Evolutionary conservation across 768 basidiomycete species (phyloP), one percentile per base, ranked within the genome.

Genomic region (Suillus cothurnatus): DNA sequence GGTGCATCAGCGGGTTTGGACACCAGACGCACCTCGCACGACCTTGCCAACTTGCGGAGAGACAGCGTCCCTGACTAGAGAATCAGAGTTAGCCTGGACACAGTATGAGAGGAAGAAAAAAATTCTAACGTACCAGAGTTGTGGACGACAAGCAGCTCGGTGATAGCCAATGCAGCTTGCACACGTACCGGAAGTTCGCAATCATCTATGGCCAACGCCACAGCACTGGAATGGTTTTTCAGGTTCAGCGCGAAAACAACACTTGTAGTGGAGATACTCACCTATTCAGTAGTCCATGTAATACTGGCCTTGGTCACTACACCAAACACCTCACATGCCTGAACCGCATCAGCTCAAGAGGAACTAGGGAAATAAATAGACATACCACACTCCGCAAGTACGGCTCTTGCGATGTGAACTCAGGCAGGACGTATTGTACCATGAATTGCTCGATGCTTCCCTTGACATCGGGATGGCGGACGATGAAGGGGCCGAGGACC

Each of bases 301-400:
- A 95, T 76, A n/a, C 87, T 88, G 50, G 84, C 77, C 71, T 91
- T 90, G 64, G 88, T 86, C 32, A 92, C 83, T 4, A 88, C 89
- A 23, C 88, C 90, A 61, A 95, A 78, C 61, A 97, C 88, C 69
- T 95, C 92, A 70, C 89, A 88, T 41, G 94, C 92, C 93, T 91
- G 68, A 23, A 53, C 31, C n/a, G 26, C 31, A 41, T 61, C 19
- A 68, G 62, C 34, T 45, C 31, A 23, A 26, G 56, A 66, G 66
- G 17, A 32, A 6, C 31, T 7, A 17, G 34, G 36, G 1, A 28
- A 9, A 31, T 62, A 19, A 56, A 52, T 61, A 53, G 38, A 84
- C 91, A 66, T 72, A 91, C 94, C 61, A 94, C 88, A 19, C 89
- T 86, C 58, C 92, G 85, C 75, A 96, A 81, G 73, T 91, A 94